A percentile compares a stretch with the other conserved stretches of the same genome.
phyloP scores from a whole-genome alignment of 306 rosid genomes.

The Rubus idaeus region DNA sequence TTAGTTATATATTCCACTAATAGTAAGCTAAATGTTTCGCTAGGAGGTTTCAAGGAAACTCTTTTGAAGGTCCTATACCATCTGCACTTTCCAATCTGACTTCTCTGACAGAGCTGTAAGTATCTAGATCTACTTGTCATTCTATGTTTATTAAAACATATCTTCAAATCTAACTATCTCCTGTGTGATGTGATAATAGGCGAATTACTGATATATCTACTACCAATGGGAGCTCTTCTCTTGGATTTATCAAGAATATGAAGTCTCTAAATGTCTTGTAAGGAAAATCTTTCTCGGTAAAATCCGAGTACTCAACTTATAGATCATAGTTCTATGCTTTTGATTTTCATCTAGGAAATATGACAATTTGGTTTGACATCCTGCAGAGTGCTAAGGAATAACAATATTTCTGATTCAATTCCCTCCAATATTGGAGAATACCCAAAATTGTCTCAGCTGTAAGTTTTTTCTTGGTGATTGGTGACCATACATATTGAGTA shows the following conservation, averaged over 20 bases:
- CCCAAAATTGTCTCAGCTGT: conserved; percentile 48
- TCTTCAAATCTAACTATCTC: conserved; percentile 30
- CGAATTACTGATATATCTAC: conserved; percentile 57
- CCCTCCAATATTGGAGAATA: conserved; percentile 65
- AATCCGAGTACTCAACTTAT: not conserved
- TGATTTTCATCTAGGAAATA: conserved; percentile 17
- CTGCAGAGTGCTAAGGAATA: conserved; percentile 72
- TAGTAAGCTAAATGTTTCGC: conserved; percentile 5
- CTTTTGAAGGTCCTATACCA: conserved; percentile 71
- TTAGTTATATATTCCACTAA: not conserved
- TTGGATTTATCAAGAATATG: conserved; percentile 60
- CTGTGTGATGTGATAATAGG: conserved; percentile 40
- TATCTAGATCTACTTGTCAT: conserved; percentile 20
- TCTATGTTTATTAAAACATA: not conserved
- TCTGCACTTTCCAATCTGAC: conserved; percentile 62
- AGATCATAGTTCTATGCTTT: not conserved
- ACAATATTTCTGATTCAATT: conserved; percentile 61
- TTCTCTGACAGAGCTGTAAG: conserved; percentile 67
- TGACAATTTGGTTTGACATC: conserved; percentile 21
- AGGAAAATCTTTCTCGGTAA: conserved; percentile 25
- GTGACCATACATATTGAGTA: not conserved
- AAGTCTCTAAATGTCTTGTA: conserved; percentile 62
- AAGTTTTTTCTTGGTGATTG: conserved; percentile 32
- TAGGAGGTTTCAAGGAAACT: conserved; percentile 88
- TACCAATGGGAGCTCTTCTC: conserved; percentile 72